phyloP scores from a whole-genome alignment of 257 asterid species.

The Ocimum tenuiflorum region DNA sequence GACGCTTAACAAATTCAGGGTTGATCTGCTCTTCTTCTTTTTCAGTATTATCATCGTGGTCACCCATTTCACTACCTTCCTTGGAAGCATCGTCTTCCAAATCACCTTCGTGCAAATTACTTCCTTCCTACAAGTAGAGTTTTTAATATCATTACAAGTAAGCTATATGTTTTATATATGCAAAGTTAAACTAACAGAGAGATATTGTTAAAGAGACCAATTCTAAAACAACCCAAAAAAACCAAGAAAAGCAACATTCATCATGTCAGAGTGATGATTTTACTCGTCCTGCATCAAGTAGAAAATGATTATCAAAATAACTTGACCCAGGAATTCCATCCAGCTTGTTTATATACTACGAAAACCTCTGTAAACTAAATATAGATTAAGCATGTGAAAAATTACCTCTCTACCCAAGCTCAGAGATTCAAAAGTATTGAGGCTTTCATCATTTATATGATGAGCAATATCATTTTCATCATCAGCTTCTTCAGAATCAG shows the following conservation, averaged over 20 bases:
- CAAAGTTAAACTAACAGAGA: too few relatives aligned
- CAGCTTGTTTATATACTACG: background rate
- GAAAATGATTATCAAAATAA: background rate
- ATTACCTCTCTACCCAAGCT: constrained; percentile 45
- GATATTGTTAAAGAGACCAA: background rate
- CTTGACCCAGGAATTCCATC: background rate
- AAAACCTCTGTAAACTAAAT: background rate
- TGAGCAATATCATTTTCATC: constrained; percentile 36
- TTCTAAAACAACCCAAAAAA: background rate
- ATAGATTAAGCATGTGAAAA: background rate
- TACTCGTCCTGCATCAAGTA: background rate
- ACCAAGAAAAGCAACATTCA: background rate
- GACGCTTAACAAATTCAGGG: constrained; percentile 55
- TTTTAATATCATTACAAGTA: background rate
- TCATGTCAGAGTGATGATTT: background rate
- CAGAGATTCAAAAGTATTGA: constrained; percentile 30
- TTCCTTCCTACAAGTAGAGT: constrained; percentile 39
- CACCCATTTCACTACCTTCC: constrained; percentile 8
- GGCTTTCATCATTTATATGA: constrained; percentile 23
- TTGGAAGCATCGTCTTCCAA: background rate
- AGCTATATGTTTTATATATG: background rate
- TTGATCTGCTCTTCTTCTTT: constrained; percentile 29
- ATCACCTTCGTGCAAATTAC: constrained; percentile 9
- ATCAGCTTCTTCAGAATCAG: constrained; percentile 50
- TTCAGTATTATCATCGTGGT: constrained; percentile 15